Evolutionary conservation across 495 filamentous ascomycete species (phyloP), one percentile per base, ranked within the genome.

Genomic region (Physcia stellaris): DNA sequence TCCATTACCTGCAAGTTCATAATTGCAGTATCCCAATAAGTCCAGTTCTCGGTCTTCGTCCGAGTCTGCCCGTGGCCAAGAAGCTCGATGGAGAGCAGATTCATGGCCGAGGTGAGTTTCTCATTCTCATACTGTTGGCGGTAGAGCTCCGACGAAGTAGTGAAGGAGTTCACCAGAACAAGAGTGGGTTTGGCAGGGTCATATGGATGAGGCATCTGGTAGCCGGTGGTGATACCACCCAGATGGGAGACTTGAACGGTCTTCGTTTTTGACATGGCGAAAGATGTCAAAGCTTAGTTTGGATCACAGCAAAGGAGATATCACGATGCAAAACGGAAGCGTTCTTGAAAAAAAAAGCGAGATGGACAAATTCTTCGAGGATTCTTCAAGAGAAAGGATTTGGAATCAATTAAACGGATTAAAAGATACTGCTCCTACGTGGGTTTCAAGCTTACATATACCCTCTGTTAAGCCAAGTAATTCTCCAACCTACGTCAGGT

Each of bases 1-100:
- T 73, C 63, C 58, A 72, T 41, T 6, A 70, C 61, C 41, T 70
- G 62, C 15, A 71, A 24, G 29, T 64, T 65, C 63, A 70, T 67
- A 15, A 58, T 42, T 1, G 64, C 66, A 0, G 66, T 61, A 43
- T 70, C 67, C 67, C 67, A 71, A 40, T 71, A 71, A 0, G 63
- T 71, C 39, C 53, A 71, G 24, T 63, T 59, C 33, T 66, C 57
- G 20, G 39, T 40, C 9, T 49, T 46, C 2, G 59, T 59, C 4
- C 58, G 49, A 1, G 68, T 70, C 37, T 60, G 50, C 17, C 68
- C 67, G 39, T 71, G 67, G n/a, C 68, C 67, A 9, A 71, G 57
- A 2, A 62, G 52, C 45, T 71, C 67, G 41, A 71, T 68, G 1
- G 67, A 57, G 10, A 70, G 37, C 4, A 71, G 48, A 39, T 70